Conservation (phyloP, 306 rosid species). For the Quercus robur region DNA sequence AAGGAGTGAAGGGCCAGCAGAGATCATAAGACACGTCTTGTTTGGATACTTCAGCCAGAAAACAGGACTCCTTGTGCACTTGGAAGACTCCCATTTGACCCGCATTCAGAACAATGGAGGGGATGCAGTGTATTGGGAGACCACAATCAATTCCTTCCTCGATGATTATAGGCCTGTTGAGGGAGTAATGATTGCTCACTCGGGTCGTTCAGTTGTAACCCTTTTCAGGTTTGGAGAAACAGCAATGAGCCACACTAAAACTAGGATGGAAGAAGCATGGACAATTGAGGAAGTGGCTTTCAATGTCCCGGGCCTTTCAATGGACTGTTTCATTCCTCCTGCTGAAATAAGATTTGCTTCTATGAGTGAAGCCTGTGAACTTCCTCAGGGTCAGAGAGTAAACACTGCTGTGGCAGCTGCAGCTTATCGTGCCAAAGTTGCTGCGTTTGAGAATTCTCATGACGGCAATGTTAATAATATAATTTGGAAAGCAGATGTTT, state of each 20-base stretch:
- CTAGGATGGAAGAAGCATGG: constrained; percentile 99
- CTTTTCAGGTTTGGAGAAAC: constrained; percentile 99
- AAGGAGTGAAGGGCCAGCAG: constrained; percentile 98
- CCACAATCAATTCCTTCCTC: constrained; percentile 92
- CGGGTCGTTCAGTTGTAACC: constrained; percentile 90
- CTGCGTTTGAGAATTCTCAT: constrained; percentile 61
- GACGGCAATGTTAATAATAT: constrained; percentile 45
- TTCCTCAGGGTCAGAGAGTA: constrained; percentile 62
- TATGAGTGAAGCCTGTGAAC: constrained; percentile 74
- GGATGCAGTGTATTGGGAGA: constrained; percentile 98
- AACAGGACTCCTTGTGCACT: constrained; percentile 89
- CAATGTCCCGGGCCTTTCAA: constrained; percentile 89
- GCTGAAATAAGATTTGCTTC: constrained; percentile 92
- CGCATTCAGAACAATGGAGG: constrained; percentile 97
- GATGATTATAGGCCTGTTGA: constrained; percentile 88
- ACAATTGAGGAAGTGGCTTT: constrained; percentile 96
- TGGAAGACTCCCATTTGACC: constrained; percentile 98
- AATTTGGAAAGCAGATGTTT: constrained; percentile 71
- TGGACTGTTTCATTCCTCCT: constrained; percentile 98
- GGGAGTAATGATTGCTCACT: constrained; percentile 95
- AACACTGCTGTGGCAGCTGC: constrained; percentile 46
- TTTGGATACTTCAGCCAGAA: constrained; percentile 99
- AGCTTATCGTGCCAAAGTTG: constrained; percentile 61
- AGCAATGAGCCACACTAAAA: constrained; percentile 96
- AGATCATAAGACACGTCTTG: constrained; percentile 91